A percentile compares a stretch with the other conserved stretches of the same genome.
Evolutionary conservation across 257 asterid species (phyloP).

Genomic region (Salvia splendens): DNA sequence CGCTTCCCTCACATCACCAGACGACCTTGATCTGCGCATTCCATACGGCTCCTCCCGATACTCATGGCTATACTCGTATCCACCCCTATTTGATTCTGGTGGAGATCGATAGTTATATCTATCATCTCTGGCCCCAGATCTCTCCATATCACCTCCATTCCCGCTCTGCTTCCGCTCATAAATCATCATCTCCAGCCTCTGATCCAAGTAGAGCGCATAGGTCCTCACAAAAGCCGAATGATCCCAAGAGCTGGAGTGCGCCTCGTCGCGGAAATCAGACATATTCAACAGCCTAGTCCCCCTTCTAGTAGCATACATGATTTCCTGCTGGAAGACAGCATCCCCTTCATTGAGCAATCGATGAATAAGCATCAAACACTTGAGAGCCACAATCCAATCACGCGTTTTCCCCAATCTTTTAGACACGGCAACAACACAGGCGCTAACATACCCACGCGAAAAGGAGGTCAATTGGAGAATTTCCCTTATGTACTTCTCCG

Average conservation of each 20-base stretch:
- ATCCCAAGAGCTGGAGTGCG: slow-evolving; percentile 78
- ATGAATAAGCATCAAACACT: slow-evolving; percentile 68
- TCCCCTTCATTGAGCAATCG: slow-evolving; percentile 70
- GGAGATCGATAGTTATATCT: slow-evolving; percentile 50
- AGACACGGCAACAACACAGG: slow-evolving; percentile 59
- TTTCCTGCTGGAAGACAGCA: slow-evolving; percentile 62
- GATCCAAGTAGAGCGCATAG: slow-evolving; percentile 66
- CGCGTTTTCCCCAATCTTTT: slow-evolving; percentile 71
- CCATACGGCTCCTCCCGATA: slow-evolving; percentile 55
- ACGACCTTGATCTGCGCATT: slow-evolving; percentile 68
- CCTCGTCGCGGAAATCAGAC: slow-evolving; percentile 81
- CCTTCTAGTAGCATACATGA: slow-evolving; percentile 69
- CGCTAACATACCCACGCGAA: slow-evolving; percentile 65
- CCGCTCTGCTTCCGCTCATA: slow-evolving; percentile 58
- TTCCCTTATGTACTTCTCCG: slow-evolving; percentile 67
- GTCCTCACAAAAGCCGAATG: slow-evolving; percentile 76
- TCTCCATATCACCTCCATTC: slow-evolving; percentile 40
- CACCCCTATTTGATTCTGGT: slow-evolving; percentile 51
- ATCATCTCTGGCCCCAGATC: slow-evolving; percentile 47
- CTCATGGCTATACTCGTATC: slow-evolving; percentile 48
- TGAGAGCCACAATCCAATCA: slow-evolving; percentile 81
- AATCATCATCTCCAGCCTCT: slow-evolving; percentile 63
- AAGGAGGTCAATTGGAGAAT: slow-evolving; percentile 63
- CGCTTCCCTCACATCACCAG: slow-evolving; percentile 61
- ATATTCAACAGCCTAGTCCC: slow-evolving; percentile 66